A percentile compares a stretch with the other conserved stretches of the same genome.
Evolutionary conservation across 2,329 filamentous ascomycete species (phyloP).

Genomic region (Aspergillus glaucus): DNA sequence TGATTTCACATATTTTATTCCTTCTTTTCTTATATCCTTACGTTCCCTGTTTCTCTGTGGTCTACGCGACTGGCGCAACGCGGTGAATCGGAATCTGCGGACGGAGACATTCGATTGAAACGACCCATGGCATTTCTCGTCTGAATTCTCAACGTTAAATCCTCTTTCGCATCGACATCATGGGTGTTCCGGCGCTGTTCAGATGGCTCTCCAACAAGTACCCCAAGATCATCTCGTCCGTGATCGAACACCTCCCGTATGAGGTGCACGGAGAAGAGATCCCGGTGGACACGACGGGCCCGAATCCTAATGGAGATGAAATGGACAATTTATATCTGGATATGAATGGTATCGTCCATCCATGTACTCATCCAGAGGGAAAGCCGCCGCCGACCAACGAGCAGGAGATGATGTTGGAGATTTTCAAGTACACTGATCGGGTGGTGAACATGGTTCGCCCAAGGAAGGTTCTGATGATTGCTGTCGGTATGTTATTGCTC

Average conservation of each 20-base stretch:
- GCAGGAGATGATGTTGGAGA: slow-evolving; percentile 98
- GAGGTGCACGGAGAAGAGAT: slow-evolving; percentile 77
- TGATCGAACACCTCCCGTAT: slow-evolving; percentile 77
- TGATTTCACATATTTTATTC: not conserved
- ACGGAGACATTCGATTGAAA: not conserved
- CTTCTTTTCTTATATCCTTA: not conserved
- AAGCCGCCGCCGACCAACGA: slow-evolving; percentile 84
- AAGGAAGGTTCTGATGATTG: slow-evolving; percentile 93
- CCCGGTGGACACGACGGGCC: slow-evolving; percentile 73
- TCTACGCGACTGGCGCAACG: not conserved
- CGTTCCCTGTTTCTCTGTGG: not conserved
- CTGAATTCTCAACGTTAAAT: not conserved
- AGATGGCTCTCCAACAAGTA: slow-evolving; percentile 96
- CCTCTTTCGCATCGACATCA: slow-evolving; percentile 34
- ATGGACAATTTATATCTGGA: slow-evolving; percentile 97
- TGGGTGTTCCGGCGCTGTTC: slow-evolving; percentile 94
- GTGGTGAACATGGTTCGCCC: slow-evolving; percentile 98
- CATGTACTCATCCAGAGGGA: slow-evolving; percentile 95
- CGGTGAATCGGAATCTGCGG: not conserved
- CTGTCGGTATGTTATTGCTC: slow-evolving; percentile 59
- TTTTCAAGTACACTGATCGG: slow-evolving; percentile 97
- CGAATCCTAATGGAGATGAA: slow-evolving; percentile 96
- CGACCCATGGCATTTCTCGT: not conserved
- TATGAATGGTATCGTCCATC: slow-evolving; percentile 99
- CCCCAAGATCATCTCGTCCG: slow-evolving; percentile 90